Base-by-base conservation (phyloP, 2,329 filamentous ascomycete species). In the Pseudonectria buxi region DNA sequence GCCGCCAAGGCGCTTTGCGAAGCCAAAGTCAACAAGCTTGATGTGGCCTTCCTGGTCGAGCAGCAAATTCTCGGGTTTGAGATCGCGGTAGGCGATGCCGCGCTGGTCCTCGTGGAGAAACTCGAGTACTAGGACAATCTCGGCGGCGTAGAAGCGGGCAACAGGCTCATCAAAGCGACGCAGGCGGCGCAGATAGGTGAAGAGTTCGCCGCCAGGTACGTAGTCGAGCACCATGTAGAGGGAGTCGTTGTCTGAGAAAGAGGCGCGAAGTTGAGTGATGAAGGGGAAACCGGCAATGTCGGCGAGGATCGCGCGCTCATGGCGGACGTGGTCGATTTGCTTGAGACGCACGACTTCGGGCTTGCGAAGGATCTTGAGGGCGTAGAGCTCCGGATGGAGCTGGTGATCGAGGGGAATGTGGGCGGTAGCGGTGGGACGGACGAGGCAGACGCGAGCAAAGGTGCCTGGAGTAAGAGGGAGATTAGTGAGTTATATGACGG, bases 181-280 rank as follows among this genome's bases (percentile, higher is more conserved):
- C 45, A 82, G 78, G 60, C 83, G 78, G 46, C 86, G 77, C 30
- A 92, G 69, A 54, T 90, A 90, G 51, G 78, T 87, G 60, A 92
- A 90, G 26, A 92, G 78, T 65, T 92, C 86, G 56, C 86, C 86
- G 37, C 86, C 85, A 34, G 83, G 85, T 47, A 86, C 81, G 58
- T 88, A 89, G 61, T 88, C 83, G 51, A 89, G 80, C 46, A 90
- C 73, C 74, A 90, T 84, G 57, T 90, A 90, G 28, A 90, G 67
- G 13, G 81, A 85, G 52, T 88, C 83, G 50, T 70, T 67, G 62
- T 90, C 85, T 55, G 86, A 80, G 65, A 90, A 92, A 46, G 84
- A 86, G 41, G 81, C 82, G 32, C 83, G 71, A 55, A 90, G 74
- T 43, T 76, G 81, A 34, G 86, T 89, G 56, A 92, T 89, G 63